These are phyloP conservation scores for Wallacemonas sp. DNA, from an alignment of 208 protist genomes.

Conservation along the genomic window DNA sequence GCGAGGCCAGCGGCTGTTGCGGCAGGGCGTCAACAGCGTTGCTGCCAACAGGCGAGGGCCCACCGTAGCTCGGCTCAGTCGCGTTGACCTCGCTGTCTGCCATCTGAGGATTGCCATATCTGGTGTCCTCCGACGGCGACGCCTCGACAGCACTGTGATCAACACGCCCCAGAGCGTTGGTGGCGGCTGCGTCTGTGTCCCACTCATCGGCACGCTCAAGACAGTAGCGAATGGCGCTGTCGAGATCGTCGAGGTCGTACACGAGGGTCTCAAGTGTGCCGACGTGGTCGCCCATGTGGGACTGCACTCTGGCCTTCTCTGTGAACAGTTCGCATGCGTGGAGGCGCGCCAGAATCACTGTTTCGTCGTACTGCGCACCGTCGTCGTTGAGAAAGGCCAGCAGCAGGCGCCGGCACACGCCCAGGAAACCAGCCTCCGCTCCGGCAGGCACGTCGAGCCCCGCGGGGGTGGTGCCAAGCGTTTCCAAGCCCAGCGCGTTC, in stretches of 20 bases:
- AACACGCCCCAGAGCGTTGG: too few species aligned
- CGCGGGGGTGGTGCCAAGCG: conserved; percentile 9
- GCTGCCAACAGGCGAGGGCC: too few species aligned
- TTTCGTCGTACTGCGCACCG: conserved; percentile 31
- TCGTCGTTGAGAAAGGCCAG: conserved; percentile 30
- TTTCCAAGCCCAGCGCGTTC: conserved; percentile 20
- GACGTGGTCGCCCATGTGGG: conserved; percentile 43
- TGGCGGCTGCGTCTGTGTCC: too few species aligned
- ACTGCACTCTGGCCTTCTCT: conserved; percentile 45
- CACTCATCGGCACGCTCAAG: too few species aligned
- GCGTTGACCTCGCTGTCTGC: neutral
- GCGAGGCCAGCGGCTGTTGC: too few species aligned
- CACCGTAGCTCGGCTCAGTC: too few species aligned
- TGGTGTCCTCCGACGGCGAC: too few species aligned
- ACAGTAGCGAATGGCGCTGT: conserved; percentile 48
- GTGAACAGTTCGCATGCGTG: conserved; percentile 27
- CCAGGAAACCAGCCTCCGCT: conserved; percentile 40
- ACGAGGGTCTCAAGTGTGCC: conserved; percentile 40
- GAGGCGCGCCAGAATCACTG: conserved; percentile 32
- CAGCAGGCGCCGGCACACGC: conserved; percentile 35
- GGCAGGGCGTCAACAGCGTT: too few species aligned
- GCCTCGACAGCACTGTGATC: too few species aligned
- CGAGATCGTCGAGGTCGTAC: conserved; percentile 47
- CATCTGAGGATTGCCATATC: too few species aligned
- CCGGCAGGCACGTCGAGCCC: conserved; percentile 28